phyloP scores from a whole-genome alignment of 805 yeast species.

The Cyberlindnera meyerae region DNA sequence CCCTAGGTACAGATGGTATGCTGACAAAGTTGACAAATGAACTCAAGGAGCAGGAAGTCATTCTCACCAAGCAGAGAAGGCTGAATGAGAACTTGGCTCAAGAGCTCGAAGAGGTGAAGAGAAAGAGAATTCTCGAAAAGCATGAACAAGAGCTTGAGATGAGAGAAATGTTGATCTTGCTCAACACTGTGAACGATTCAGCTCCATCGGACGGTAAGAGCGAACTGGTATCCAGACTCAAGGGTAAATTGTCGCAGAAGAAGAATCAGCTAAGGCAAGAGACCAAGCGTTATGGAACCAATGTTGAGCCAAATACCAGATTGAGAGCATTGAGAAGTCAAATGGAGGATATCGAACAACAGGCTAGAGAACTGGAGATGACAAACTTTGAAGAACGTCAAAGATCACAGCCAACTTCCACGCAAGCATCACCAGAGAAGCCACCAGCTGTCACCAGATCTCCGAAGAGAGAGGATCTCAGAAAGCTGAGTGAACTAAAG shows the following conservation, averaged over 20 bases:
- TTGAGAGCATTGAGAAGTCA: conserved; percentile 70
- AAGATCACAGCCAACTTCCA: conserved; percentile 17
- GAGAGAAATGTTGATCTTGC: conserved; percentile 62
- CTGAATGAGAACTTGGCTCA: conserved; percentile 53
- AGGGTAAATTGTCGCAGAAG: conserved; percentile 36
- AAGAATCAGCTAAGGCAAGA: conserved; percentile 38
- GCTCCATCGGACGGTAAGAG: conserved; percentile 29
- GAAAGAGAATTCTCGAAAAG: conserved; percentile 52
- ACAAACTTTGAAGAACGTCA: conserved; percentile 64
- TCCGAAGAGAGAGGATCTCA: conserved; percentile 45
- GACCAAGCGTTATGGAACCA: conserved; percentile 42
- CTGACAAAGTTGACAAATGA: conserved; percentile 57
- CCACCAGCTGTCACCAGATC: conserved; percentile 23
- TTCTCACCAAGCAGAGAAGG: conserved; percentile 55
- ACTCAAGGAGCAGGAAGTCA: conserved; percentile 55
- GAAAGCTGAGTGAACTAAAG: conserved; percentile 50
- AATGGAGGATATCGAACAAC: conserved; percentile 79
- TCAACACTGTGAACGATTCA: conserved; percentile 42
- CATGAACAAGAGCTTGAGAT: conserved; percentile 74
- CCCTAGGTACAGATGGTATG: conserved; percentile 73
- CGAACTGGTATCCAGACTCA: conserved; percentile 33
- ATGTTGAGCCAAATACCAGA: conserved; percentile 72
- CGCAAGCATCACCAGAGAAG: conserved; percentile 24
- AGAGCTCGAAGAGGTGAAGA: conserved; percentile 60
- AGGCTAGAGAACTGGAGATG: conserved; percentile 83